Evolutionary conservation across 345 rosid species (phyloP).

Genomic region (Passiflora organensis): DNA sequence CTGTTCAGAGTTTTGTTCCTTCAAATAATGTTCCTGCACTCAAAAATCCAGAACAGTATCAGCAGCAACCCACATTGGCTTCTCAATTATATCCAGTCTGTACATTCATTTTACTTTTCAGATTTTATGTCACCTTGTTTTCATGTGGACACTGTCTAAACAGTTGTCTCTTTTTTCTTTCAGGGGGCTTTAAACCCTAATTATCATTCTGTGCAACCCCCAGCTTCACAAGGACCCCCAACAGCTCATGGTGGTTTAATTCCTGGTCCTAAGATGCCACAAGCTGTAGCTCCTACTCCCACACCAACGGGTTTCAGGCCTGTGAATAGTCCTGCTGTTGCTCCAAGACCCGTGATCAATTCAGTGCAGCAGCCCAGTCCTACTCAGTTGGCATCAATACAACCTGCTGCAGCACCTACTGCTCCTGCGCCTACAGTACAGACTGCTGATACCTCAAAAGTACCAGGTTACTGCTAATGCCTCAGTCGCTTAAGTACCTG

Average conservation of each 20-base stretch:
- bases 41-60: conserved; percentile 77
- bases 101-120: conserved; percentile 13
- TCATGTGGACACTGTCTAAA: conserved; percentile 7
- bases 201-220: conserved; percentile 51
- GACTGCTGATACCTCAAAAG: conserved; percentile 79
- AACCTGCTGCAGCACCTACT: conserved; percentile 56
- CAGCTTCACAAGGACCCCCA: conserved; percentile 42
- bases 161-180: conserved; percentile 11
- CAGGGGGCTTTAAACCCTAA: conserved; percentile 58
- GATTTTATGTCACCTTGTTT: conserved; percentile 4
- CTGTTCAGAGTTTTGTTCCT: conserved; percentile 74
- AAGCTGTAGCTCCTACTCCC: conserved; percentile 46
- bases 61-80: conserved; percentile 51
- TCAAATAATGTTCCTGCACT: conserved; percentile 58
- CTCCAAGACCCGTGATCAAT: conserved; percentile 62
- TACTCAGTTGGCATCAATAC: conserved; percentile 43
- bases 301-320: conserved; percentile 68
- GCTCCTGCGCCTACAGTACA: conserved; percentile 87
- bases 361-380: conserved; percentile 70
- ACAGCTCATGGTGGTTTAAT: conserved; percentile 46
- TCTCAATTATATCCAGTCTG: conserved; percentile 85
- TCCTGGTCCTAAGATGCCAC: conserved; percentile 51
- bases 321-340: conserved; percentile 43
- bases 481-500: too few species aligned
- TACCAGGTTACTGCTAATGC: conserved; percentile 49